Percentiles rank a stretch among this genome's conserved stretches.
Conservation (phyloP, 2,329 filamentous ascomycete species). For the Neonectria sp. region DNA sequence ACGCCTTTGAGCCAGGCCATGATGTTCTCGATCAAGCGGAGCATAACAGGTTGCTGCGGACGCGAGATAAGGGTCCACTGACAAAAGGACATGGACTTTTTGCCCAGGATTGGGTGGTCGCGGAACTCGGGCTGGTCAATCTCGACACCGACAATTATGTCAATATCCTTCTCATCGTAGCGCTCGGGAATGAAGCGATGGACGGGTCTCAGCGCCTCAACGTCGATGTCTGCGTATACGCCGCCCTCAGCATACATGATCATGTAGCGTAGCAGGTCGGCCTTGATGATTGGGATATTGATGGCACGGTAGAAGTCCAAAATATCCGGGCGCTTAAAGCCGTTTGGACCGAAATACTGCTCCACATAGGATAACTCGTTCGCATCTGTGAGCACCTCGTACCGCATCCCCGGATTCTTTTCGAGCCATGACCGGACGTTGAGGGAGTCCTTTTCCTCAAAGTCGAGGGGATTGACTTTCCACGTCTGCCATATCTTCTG, state of each 20-base stretch:
- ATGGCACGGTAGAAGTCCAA: slow-evolving; percentile 72
- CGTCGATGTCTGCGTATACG: slow-evolving; percentile 73
- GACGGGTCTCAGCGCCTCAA: slow-evolving; percentile 54
- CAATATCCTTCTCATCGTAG: slow-evolving; percentile 75
- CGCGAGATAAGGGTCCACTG: slow-evolving; percentile 84
- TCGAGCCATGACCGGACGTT: slow-evolving; percentile 75
- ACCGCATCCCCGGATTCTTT: slow-evolving; percentile 77
- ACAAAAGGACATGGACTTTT: slow-evolving; percentile 79
- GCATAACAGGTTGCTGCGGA: slow-evolving; percentile 77
- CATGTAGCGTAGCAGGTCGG: slow-evolving; percentile 78
- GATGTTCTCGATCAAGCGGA: slow-evolving; percentile 78
- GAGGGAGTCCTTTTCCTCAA: slow-evolving; percentile 74
- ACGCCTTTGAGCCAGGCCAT: slow-evolving; percentile 75
- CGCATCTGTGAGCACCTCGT: slow-evolving; percentile 78
- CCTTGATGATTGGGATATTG: slow-evolving; percentile 75
- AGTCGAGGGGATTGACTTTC: slow-evolving; percentile 78
- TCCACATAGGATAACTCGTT: slow-evolving; percentile 79
- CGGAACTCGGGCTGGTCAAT: slow-evolving; percentile 78
- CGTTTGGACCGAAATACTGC: slow-evolving; percentile 75
- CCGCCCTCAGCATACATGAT: slow-evolving; percentile 83
- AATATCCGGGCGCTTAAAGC: slow-evolving; percentile 77
- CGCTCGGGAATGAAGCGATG: slow-evolving; percentile 62
- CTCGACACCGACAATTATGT: slow-evolving; percentile 80
- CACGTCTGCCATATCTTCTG: slow-evolving; percentile 85
- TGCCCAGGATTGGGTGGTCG: slow-evolving; percentile 75